Percentiles rank a stretch among this genome's conserved stretches.
Evolutionary conservation across 2,329 filamentous ascomycete genomes (phyloP).

Genomic region (Paecilomyces sp.): DNA sequence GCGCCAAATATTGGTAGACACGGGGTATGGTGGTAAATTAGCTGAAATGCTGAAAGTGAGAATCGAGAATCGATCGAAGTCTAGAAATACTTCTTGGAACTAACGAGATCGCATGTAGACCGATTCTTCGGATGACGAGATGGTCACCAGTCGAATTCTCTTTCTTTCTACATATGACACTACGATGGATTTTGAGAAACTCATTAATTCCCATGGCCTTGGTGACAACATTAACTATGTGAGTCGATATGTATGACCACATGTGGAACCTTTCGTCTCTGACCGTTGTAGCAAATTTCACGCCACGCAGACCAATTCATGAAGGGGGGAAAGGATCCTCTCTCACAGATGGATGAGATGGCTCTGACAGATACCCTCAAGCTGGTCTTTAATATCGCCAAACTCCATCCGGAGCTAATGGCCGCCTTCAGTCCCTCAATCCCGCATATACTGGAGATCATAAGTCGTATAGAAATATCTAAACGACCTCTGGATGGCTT

Average conservation of each 20-base stretch:
- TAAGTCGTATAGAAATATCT: constrained; percentile 54
- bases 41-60: constrained; percentile 60
- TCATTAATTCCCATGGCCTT: constrained; percentile 61
- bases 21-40: constrained; percentile 60
- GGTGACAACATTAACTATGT: constrained; percentile 59
- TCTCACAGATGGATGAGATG: constrained; percentile 58
- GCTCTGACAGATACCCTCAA: constrained; percentile 80
- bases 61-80: neutral
- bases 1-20: constrained; percentile 65
- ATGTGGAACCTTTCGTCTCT: constrained; percentile 5
- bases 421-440: constrained; percentile 61
- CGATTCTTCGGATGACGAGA: constrained; percentile 75
- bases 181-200: constrained; percentile 55
- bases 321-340: constrained; percentile 26
- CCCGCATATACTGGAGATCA: constrained; percentile 61
- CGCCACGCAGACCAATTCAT: constrained; percentile 59
- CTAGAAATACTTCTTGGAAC: neutral
- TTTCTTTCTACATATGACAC: constrained; percentile 75
- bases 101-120: constrained; percentile 32
- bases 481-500: constrained; percentile 65
- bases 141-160: constrained; percentile 69
- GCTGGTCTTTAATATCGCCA: constrained; percentile 79
- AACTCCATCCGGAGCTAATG: constrained; percentile 59
- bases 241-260: constrained; percentile 4
- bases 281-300: constrained; percentile 49